Conservation (phyloP, 139 green algal genomes). For the Klebsormidium nitens region DNA sequence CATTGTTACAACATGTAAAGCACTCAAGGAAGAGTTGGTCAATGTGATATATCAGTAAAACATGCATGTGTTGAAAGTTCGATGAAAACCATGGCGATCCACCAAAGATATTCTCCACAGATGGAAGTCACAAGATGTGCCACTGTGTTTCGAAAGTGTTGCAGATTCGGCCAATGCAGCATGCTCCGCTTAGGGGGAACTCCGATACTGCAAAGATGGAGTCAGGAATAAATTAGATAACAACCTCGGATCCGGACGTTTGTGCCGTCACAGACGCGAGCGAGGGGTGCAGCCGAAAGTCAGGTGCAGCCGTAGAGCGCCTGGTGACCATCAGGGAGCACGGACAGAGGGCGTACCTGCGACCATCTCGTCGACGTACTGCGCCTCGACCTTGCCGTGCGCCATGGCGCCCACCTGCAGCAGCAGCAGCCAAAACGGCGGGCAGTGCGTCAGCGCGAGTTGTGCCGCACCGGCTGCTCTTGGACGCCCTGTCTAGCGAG, state of each 20-base stretch:
- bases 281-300: not conserved
- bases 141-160: constrained; percentile 85
- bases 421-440: not conserved
- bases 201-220: constrained; percentile 74
- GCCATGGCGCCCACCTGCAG: constrained; percentile 78
- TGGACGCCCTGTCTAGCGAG: too few relatives aligned
- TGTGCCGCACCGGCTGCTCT: too few relatives aligned
- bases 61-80: too few relatives aligned
- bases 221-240: not conserved
- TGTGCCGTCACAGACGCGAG: not conserved
- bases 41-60: too few relatives aligned
- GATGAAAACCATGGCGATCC: too few relatives aligned
- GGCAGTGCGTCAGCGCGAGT: too few relatives aligned
- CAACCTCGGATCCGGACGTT: not conserved
- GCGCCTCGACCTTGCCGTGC: constrained; percentile 80
- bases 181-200: constrained; percentile 86
- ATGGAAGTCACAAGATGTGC: constrained; percentile 66
- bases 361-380: constrained; percentile 67
- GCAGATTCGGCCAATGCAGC: constrained; percentile 74
- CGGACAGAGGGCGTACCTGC: constrained; percentile 1
- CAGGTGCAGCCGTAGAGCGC: not conserved
- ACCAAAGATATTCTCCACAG: too few relatives aligned
- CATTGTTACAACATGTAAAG: too few relatives aligned
- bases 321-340: not conserved
- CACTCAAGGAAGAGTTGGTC: too few relatives aligned